A percentile compares a stretch with the other conserved stretches of the same genome.
These are phyloP conservation scores for Pholiota adiposa DNA, from an alignment of 1,284 basidiomycete species.

Conservation along the genomic window DNA sequence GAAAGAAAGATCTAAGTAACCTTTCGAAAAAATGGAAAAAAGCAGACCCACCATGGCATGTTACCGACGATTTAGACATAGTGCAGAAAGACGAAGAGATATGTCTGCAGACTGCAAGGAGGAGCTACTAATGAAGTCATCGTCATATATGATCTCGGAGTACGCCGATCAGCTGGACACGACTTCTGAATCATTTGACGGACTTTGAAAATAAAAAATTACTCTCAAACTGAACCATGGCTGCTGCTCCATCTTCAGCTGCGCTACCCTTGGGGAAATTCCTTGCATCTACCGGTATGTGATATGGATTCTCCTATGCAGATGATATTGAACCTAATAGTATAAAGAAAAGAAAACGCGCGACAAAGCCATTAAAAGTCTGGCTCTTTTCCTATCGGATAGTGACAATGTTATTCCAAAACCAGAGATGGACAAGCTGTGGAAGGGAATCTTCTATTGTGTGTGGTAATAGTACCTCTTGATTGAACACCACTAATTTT, in stretches of 20 bases:
- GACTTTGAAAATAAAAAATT: constrained; percentile 33
- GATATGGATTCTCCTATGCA: neutral
- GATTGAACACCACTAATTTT: constrained; percentile 4
- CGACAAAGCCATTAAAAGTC: constrained; percentile 84
- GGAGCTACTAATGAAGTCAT: constrained; percentile 18
- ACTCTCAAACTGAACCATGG: constrained; percentile 11
- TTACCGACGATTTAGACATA: constrained; percentile 81
- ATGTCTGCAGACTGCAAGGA: neutral
- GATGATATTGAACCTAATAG: constrained; percentile 24
- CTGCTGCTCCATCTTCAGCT: constrained; percentile 31
- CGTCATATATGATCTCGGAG: too few species aligned
- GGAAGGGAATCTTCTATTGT: constrained; percentile 99
- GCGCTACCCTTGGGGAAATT: constrained; percentile 83
- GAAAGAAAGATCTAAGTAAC: neutral
- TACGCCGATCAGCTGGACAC: neutral
- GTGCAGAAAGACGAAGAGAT: neutral
- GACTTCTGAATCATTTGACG: constrained; percentile 21
- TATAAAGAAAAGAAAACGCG: constrained; percentile 81
- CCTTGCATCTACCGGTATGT: constrained; percentile 86
- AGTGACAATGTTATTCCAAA: constrained; percentile 63
- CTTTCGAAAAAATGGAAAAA: neutral
- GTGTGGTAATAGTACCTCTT: constrained; percentile 30
- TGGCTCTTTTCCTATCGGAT: constrained; percentile 77
- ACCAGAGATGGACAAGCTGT: constrained; percentile 88
- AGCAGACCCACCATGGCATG: constrained; percentile 77